Evolutionary conservation across 257 asterid species (phyloP).

Genomic region (Scutellaria galericulata): DNA sequence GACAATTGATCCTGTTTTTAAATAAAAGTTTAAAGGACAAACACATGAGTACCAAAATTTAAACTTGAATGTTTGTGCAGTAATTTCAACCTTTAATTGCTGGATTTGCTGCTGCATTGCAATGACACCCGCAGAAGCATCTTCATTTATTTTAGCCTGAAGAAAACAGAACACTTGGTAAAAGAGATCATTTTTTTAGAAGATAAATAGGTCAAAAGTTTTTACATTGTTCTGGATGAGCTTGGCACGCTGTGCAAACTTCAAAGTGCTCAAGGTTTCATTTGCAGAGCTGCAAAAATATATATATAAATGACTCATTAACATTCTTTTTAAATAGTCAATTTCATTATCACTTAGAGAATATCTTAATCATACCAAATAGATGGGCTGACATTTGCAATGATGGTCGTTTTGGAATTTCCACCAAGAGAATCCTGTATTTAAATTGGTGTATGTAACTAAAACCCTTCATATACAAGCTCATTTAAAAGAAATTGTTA

Average conservation of each 20-base stretch:
- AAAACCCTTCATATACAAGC: constrained; percentile 15
- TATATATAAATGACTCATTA: constrained; percentile 2
- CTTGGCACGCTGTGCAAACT: constrained; percentile 91
- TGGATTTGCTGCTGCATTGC: constrained; percentile 79
- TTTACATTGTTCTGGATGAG: constrained; percentile 87
- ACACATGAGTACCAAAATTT: constrained; percentile 32
- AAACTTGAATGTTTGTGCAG: constrained; percentile 22
- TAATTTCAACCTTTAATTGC: constrained; percentile 63
- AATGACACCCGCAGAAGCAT: constrained; percentile 76
- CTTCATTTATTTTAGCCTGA: constrained; percentile 91
- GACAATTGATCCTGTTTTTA: constrained; percentile 77
- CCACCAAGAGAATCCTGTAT: constrained; percentile 94
- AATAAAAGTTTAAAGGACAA: constrained; percentile 36
- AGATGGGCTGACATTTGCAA: constrained; percentile 90
- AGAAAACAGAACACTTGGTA: constrained; percentile 29
- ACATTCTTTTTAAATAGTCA: constrained; percentile 9
- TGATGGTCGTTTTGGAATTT: constrained; percentile 82
- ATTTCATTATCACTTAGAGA: constrained; percentile 22
- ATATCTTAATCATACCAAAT: constrained; percentile 54
- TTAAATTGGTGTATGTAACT: constrained; percentile 29
- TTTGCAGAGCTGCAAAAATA: constrained; percentile 64
- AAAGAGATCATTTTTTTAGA: constrained; percentile 28
- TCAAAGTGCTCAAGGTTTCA: constrained; percentile 83
- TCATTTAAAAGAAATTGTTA: constrained; percentile 26
- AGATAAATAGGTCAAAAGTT: constrained; percentile 27